Evolutionary conservation across 352 stramenopile species (phyloP).

Genomic region (Aphanomyces astaci): DNA sequence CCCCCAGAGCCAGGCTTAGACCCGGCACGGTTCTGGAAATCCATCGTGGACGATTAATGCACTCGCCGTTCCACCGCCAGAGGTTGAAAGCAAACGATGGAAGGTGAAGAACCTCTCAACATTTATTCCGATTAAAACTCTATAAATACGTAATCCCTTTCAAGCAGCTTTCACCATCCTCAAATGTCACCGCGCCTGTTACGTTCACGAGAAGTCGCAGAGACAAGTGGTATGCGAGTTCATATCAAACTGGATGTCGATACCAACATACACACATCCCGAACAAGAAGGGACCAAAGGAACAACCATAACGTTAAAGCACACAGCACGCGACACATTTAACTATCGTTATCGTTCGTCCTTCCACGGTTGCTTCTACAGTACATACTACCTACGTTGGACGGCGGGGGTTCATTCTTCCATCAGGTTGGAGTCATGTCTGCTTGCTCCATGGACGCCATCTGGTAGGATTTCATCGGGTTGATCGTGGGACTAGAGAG

Average conservation of each 20-base stretch:
- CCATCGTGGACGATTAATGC: slow-evolving; percentile 39
- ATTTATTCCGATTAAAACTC: no score
- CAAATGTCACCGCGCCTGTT: no score
- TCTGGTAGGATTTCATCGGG: not conserved
- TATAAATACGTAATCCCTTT: no score
- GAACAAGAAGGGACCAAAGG: no score
- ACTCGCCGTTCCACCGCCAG: not conserved
- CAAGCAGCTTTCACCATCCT: no score
- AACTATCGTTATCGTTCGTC: not conserved
- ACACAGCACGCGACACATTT: not conserved
- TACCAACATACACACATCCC: no score
- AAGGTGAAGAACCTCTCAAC: not conserved
- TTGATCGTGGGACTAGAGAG: slow-evolving; percentile 23
- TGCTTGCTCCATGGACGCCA: not conserved
- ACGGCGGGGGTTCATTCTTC: no score
- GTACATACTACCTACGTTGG: no score
- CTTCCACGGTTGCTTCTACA: no score
- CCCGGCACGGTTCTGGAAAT: slow-evolving; percentile 81
- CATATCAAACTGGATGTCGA: no score
- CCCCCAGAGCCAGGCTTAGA: slow-evolving; percentile 73
- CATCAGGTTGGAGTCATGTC: not conserved
- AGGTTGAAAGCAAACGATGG: not conserved
- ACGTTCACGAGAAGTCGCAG: no score
- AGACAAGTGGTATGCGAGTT: no score
- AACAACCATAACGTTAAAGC: not conserved